Conservation (phyloP, 306 rosid species). For the Dalbergia cochinchinensis region DNA sequence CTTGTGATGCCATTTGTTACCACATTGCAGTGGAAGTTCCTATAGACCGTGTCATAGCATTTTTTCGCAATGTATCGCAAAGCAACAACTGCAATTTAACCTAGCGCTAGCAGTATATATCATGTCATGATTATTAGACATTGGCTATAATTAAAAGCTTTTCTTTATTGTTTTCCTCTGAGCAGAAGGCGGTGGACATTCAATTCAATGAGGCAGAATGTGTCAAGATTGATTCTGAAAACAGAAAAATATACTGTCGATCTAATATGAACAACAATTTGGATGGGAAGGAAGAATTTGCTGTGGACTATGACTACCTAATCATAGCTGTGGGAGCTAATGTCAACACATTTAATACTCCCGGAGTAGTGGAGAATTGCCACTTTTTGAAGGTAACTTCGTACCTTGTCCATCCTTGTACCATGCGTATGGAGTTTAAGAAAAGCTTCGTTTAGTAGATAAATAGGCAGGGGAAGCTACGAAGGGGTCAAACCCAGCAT, state of each 20-base stretch:
- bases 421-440: background rate
- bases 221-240: conserved; percentile 84
- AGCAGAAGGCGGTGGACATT: conserved; percentile 75
- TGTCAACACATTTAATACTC: conserved; percentile 97
- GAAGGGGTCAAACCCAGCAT: background rate
- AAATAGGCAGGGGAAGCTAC: background rate
- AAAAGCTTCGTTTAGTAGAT: background rate
- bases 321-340: conserved; percentile 82
- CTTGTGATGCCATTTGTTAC: too few relatives aligned
- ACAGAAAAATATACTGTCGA: conserved; percentile 80
- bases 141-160: conserved; percentile 12
- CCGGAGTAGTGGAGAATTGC: conserved; percentile 93
- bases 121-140: background rate
- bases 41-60: too few relatives aligned
- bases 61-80: too few relatives aligned
- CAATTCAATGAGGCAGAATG: conserved; percentile 87
- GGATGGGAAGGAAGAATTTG: conserved; percentile 75
- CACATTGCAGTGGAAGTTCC: too few relatives aligned
- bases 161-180: conserved; percentile 25
- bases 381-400: conserved; percentile 86
- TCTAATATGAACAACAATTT: conserved; percentile 61
- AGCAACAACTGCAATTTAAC: too few relatives aligned
- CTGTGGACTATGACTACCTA: conserved; percentile 83
- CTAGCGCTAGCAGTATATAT: background rate
- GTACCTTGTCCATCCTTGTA: conserved; percentile 15